Percentiles rank a stretch among this genome's conserved stretches.
Conservation (phyloP, 257 asterid species). For the Primulina tabacum region DNA sequence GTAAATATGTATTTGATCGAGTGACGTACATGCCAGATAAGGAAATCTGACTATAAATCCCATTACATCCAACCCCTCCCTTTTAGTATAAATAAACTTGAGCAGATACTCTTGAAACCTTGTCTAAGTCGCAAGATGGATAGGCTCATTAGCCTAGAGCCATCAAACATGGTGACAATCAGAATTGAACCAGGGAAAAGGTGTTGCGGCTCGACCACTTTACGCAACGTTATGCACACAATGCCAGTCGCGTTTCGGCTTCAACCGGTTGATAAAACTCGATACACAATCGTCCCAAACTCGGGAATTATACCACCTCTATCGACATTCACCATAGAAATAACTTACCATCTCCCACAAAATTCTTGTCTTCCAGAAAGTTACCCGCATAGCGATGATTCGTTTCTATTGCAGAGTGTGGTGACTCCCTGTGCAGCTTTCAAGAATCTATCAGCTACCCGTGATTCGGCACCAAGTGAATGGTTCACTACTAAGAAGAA, state of each 20-base stretch:
- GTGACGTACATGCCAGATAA: not conserved
- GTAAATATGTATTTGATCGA: not conserved
- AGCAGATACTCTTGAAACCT: not conserved
- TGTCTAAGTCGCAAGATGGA: conserved; percentile 39
- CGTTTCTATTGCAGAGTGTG: conserved; percentile 59
- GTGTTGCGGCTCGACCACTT: conserved; percentile 47
- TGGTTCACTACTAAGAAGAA: conserved; percentile 82
- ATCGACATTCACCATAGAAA: conserved; percentile 45
- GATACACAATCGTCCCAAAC: conserved; percentile 53
- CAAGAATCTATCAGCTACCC: conserved; percentile 38
- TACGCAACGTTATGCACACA: conserved; percentile 77
- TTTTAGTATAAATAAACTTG: too few species aligned
- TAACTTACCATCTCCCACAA: conserved; percentile 44
- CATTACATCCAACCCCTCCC: too few species aligned
- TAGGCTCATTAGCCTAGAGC: conserved; percentile 64
- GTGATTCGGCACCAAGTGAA: conserved; percentile 52
- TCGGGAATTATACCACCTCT: conserved; percentile 71
- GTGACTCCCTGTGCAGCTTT: conserved; percentile 67
- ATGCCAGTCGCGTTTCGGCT: conserved; percentile 84
- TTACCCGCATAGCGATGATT: conserved; percentile 55
- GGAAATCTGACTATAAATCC: too few species aligned
- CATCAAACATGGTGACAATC: conserved; percentile 57
- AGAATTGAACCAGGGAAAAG: conserved; percentile 53
- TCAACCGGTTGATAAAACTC: conserved; percentile 46
- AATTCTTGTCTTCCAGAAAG: conserved; percentile 43